Conservation (phyloP, 495 filamentous ascomycete genomes). For the Penicillium cataractarum region DNA sequence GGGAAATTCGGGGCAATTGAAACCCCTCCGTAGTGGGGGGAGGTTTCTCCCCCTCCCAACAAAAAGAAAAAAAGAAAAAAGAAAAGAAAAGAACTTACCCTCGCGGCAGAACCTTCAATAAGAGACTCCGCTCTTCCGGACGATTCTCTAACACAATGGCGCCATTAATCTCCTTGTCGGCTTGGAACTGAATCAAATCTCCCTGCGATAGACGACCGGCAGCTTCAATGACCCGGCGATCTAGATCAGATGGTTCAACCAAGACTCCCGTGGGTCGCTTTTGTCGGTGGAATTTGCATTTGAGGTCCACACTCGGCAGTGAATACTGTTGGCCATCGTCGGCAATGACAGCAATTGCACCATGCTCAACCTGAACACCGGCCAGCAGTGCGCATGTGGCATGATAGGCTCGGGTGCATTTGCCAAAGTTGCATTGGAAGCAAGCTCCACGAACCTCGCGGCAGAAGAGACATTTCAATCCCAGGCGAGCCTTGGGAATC, state of each 20-base stretch:
- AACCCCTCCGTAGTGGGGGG: not conserved
- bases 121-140: constrained; percentile 60
- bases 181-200: constrained; percentile 88
- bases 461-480: constrained; percentile 93
- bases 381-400: constrained; percentile 91
- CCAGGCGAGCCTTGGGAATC: constrained; percentile 84
- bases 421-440: constrained; percentile 96
- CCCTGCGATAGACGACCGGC: constrained; percentile 69
- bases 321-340: constrained; percentile 92
- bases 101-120: constrained; percentile 84
- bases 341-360: constrained; percentile 80
- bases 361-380: constrained; percentile 87
- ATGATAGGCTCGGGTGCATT: constrained; percentile 92
- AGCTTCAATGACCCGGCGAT: constrained; percentile 60
- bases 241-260: constrained; percentile 70
- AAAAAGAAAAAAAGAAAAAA: constrained; percentile 26
- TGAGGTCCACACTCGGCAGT: constrained; percentile 84
- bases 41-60: not conserved
- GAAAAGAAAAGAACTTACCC: constrained; percentile 75
- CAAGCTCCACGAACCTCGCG: constrained; percentile 90
- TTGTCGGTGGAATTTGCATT: constrained; percentile 89
- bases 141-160: constrained; percentile 88
- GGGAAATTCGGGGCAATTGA: constrained; percentile 19
- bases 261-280: constrained; percentile 73
- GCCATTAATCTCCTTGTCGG: constrained; percentile 85